Evolutionary conservation across 108 stramenopile species (phyloP), one percentile per base, ranked within the genome.

Genomic region (Cyclostephanos invisitatus): DNA sequence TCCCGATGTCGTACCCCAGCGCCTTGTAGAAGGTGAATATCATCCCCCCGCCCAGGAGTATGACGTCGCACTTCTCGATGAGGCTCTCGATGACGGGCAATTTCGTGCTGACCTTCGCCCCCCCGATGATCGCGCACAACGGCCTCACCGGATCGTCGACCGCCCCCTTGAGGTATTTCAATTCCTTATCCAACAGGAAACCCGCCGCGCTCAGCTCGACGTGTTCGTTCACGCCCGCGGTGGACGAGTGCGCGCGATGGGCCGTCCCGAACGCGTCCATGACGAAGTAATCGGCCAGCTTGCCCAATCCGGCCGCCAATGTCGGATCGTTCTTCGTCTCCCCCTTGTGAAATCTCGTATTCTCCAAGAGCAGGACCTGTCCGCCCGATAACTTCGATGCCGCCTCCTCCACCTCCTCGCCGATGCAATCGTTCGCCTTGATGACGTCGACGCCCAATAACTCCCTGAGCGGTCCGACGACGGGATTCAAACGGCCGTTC

Each of bases 261-360:
- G 99, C 97, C 32, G 99, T 99, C 29, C 99, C 99, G 74, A 99
- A 99, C 37, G 99, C 99, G 79, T 99, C 99, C 91, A 97, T 98
- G 50, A 98, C 98, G 83, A 94, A 99, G 67, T 95, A 91, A 70
- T 94, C 91, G 9, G 93, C 95, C 36, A 95, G 72, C 62, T 91
- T 96, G 55, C 94, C 93, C 20, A 98, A 75, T 9, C 91, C 91
- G 2, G 72, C 86, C 11, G 89, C 77, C 29, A 98, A 87, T 49
- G 66, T 85, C 14, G 79, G 65, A 74, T 90, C 95, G 69, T 96
- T 96, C 74, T 93, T 91, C 8, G 95, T 91, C 69, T 96, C 95
- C 14, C 91, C 96, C 62, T 73, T 80, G 84, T 99, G 90, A 76
- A 98, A 99, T 12, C 98, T 95, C 14, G 96, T 91, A 79, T 99